Evolutionary conservation across 352 stramenopile species (phyloP).

Genomic region (Blastocystis sp.): DNA sequence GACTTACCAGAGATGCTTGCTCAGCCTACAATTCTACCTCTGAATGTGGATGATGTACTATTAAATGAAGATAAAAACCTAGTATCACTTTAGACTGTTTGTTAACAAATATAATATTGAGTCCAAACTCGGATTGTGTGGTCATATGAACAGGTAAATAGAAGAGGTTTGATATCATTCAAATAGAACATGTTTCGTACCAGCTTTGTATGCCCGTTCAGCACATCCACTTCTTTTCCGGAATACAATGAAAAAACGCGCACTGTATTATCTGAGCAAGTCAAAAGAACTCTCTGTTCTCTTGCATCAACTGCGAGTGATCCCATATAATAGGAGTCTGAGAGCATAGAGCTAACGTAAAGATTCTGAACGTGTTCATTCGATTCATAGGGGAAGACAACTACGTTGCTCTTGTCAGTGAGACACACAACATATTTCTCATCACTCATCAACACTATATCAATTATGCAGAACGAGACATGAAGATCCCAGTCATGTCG

Average conservation of each 20-base stretch:
- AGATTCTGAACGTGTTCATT: conserved; percentile 3
- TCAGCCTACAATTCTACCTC: not conserved
- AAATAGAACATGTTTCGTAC: conserved; percentile 36
- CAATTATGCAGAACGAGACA: conserved; percentile 40
- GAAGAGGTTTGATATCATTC: not conserved
- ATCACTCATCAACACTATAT: not conserved
- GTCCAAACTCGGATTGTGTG: conserved; percentile 43
- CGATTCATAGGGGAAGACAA: not conserved
- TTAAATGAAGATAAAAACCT: not conserved
- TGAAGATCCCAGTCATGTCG: conserved; percentile 36
- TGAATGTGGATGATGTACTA: not conserved
- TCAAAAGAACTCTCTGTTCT: not conserved
- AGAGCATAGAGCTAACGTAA: conserved; percentile 31
- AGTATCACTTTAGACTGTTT: not conserved
- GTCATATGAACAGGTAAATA: conserved; percentile 30
- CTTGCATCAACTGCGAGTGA: not conserved
- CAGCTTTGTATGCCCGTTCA: conserved; percentile 28
- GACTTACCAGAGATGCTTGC: not conserved
- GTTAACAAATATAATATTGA: conserved; percentile 33
- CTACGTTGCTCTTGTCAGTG: conserved; percentile 10
- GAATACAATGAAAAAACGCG: conserved; percentile 35
- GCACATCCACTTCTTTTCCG: conserved; percentile 10
- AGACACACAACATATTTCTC: conserved; percentile 4
- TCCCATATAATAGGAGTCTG: conserved; percentile 44
- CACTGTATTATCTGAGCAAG: not conserved